phyloP scores from a whole-genome alignment of 176 grass and related monocot genomes.

The Phragmites australis region DNA sequence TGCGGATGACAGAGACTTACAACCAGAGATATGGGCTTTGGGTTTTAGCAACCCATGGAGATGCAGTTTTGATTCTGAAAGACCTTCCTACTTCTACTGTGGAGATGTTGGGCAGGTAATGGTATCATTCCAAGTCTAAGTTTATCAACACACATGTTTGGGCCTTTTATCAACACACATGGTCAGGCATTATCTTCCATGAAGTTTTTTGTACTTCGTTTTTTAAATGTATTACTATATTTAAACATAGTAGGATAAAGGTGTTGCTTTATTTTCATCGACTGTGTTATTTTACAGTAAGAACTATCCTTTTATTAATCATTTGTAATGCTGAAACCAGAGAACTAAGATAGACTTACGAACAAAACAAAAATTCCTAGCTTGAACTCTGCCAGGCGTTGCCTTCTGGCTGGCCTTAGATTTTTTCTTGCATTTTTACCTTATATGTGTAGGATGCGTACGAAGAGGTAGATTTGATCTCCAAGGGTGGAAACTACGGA shows the following conservation, averaged over 20 bases:
- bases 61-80: conserved; percentile 71
- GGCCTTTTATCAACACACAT: not conserved
- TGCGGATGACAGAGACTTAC: conserved; percentile 45
- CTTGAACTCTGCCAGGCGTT: not conserved
- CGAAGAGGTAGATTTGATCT: conserved; percentile 71
- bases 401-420: not conserved
- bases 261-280: not conserved
- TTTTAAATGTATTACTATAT: not conserved
- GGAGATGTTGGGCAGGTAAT: conserved; percentile 79
- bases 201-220: not conserved
- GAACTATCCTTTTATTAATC: not conserved
- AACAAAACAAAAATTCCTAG: not conserved
- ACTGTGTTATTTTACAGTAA: not conserved
- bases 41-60: conserved; percentile 71
- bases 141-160: conserved; percentile 9
- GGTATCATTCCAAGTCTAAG: not conserved
- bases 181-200: not conserved
- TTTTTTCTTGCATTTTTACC: not conserved
- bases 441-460: conserved; percentile 48
- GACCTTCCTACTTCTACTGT: conserved; percentile 79
- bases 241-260: not conserved
- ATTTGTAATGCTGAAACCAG: not conserved
- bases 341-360: not conserved
- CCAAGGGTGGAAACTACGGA: conserved; percentile 85
- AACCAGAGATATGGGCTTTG: conserved; percentile 66